Evolutionary conservation across 129 eudicot genomes (phyloP).

Genomic region (Erigeron canadensis): DNA sequence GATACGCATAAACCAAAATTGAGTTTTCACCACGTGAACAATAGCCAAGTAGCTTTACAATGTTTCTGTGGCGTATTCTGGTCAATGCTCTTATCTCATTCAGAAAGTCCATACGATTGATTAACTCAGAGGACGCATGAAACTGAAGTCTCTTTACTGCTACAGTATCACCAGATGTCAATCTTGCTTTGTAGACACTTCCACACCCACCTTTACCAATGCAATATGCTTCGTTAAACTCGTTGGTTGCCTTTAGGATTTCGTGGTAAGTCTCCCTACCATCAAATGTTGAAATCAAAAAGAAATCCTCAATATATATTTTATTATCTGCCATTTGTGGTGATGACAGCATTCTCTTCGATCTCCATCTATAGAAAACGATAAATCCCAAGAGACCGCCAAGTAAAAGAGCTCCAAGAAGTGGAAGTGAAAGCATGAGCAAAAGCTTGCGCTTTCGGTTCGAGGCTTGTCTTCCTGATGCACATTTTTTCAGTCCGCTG

Average conservation of each 20-base stretch:
- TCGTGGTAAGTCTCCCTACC: conserved; percentile 21
- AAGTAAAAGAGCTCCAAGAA: conserved; percentile 27
- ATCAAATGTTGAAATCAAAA: conserved; percentile 22
- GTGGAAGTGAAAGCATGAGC: conserved; percentile 27
- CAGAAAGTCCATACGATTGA: not conserved
- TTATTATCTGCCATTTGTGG: conserved; percentile 7
- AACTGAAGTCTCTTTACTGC: conserved; percentile 23
- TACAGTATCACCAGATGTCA: conserved; percentile 15
- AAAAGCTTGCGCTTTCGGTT: not conserved
- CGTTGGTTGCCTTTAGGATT: conserved; percentile 22
- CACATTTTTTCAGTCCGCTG: conserved; percentile 24
- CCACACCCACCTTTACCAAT: conserved; percentile 37
- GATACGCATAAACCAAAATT: conserved; percentile 33
- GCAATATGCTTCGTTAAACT: conserved; percentile 13
- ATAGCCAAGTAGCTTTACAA: conserved; percentile 34
- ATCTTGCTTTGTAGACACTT: conserved; percentile 33
- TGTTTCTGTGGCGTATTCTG: conserved; percentile 32
- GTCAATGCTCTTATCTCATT: conserved; percentile 34
- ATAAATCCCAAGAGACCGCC: conserved; percentile 1
- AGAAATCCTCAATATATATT: not conserved
- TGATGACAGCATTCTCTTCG: not conserved
- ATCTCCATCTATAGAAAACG: not conserved
- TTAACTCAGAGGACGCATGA: conserved; percentile 13
- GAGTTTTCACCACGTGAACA: conserved; percentile 29
- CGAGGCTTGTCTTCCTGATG: not conserved